These are phyloP conservation scores for Aegilops sharonensis DNA, from an alignment of 176 grass and related monocot genomes.

Conservation along the genomic window DNA sequence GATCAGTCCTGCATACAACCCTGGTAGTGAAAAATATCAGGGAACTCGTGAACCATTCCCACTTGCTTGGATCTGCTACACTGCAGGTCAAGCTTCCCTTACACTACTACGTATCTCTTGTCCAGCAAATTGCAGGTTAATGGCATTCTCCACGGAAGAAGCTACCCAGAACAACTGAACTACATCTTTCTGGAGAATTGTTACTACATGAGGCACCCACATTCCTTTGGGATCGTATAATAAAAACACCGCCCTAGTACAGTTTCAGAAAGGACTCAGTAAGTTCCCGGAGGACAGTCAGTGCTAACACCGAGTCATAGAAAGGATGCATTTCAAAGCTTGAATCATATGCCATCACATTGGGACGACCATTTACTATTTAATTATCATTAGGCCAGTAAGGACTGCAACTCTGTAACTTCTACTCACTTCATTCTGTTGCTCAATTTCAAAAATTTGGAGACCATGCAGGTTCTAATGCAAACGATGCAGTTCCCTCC, in stretches of 20 bases:
- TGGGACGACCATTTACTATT: background rate
- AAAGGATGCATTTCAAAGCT: background rate
- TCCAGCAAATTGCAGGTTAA: background rate
- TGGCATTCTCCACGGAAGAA: background rate
- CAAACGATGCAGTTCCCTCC: conserved; percentile 37
- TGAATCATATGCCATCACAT: background rate
- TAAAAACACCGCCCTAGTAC: background rate
- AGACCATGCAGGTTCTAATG: background rate
- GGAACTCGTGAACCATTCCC: background rate
- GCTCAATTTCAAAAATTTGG: background rate
- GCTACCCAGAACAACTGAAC: background rate
- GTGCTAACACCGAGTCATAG: no score
- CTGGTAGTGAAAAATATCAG: background rate
- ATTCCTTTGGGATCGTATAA: background rate
- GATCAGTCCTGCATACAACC: no score
- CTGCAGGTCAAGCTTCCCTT: background rate
- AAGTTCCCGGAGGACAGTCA: no score
- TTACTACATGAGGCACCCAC: background rate
- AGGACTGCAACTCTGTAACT: background rate
- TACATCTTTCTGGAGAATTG: background rate
- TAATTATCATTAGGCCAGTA: background rate
- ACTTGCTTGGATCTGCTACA: background rate
- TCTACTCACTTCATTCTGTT: background rate
- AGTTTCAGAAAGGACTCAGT: background rate
- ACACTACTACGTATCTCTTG: background rate